Conservation (phyloP, 257 asterid species). For the Apocynum venetum region DNA sequence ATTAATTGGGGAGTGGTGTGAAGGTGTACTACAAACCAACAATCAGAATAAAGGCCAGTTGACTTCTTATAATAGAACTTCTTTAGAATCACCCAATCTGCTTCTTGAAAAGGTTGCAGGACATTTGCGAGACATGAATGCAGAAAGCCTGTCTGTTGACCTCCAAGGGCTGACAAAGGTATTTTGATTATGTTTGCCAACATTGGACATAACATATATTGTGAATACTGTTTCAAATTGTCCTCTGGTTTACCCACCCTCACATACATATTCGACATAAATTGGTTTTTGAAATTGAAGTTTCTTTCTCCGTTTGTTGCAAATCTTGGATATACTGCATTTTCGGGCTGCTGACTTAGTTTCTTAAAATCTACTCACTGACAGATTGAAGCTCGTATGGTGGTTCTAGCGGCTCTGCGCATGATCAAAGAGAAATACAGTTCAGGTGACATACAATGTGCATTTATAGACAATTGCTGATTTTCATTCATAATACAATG, state of each 20-base stretch:
- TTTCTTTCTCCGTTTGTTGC: neutral
- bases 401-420: conserved; percentile 85
- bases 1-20: conserved; percentile 96
- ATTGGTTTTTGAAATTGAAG: neutral
- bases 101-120: conserved; percentile 85
- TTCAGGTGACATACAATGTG: conserved; percentile 42
- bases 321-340: neutral
- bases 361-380: conserved; percentile 19
- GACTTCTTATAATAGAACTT: conserved; percentile 23
- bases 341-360: conserved; percentile 6
- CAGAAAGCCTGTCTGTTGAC: conserved; percentile 61
- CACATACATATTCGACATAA: neutral
- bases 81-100: conserved; percentile 50
- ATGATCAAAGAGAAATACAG: conserved; percentile 71
- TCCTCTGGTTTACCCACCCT: neutral
- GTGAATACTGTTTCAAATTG: neutral
- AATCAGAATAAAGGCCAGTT: conserved; percentile 25
- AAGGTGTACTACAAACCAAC: conserved; percentile 69
- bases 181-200: neutral
- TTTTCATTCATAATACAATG: neutral
- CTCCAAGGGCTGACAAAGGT: conserved; percentile 89
- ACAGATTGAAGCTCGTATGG: conserved; percentile 88
- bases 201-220: too few relatives aligned
- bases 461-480: neutral
- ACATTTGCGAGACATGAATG: conserved; percentile 66